A percentile compares a stretch with the other conserved stretches of the same genome.
Evolutionary conservation across 2,329 filamentous ascomycete species (phyloP).

Genomic region (Chaetomiaceae sp.): DNA sequence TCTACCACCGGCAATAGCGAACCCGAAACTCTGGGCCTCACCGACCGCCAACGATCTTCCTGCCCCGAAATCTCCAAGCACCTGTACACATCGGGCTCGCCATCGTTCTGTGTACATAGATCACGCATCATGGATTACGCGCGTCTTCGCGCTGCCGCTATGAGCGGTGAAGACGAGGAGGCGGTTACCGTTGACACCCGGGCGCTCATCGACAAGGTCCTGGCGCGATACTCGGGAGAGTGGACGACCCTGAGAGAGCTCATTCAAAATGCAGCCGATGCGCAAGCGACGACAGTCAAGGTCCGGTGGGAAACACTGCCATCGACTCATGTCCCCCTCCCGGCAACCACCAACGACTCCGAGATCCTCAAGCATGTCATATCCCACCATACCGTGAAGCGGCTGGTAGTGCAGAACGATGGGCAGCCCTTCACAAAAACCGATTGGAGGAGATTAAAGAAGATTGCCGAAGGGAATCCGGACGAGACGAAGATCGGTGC

Average conservation of each 20-base stretch:
- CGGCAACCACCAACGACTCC: constrained; percentile 59
- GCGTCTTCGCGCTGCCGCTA: constrained; percentile 77
- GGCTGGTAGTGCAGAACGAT: constrained; percentile 89
- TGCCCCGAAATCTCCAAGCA: not conserved
- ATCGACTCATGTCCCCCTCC: constrained; percentile 71
- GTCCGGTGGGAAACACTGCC: constrained; percentile 91
- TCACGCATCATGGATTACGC: constrained; percentile 59
- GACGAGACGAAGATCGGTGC: constrained; percentile 99
- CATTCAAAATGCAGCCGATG: constrained; percentile 97
- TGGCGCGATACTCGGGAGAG: constrained; percentile 94
- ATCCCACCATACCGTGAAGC: constrained; percentile 77
- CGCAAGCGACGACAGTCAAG: constrained; percentile 80
- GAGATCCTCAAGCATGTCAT: constrained; percentile 77
- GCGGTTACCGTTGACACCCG: constrained; percentile 97
- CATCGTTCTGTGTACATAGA: not conserved
- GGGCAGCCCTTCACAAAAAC: constrained; percentile 82
- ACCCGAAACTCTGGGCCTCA: not conserved
- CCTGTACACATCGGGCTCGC: not conserved
- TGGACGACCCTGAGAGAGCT: constrained; percentile 88
- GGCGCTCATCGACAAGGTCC: constrained; percentile 94
- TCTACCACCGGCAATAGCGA: not conserved
- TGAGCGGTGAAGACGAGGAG: constrained; percentile 86
- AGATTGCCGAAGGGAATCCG: constrained; percentile 97
- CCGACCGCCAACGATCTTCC: too few species aligned
- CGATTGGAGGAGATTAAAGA: constrained; percentile 89